These are phyloP conservation scores for Spiromastix sp. DNA, from an alignment of 2,329 filamentous ascomycete genomes.

Conservation along the genomic window DNA sequence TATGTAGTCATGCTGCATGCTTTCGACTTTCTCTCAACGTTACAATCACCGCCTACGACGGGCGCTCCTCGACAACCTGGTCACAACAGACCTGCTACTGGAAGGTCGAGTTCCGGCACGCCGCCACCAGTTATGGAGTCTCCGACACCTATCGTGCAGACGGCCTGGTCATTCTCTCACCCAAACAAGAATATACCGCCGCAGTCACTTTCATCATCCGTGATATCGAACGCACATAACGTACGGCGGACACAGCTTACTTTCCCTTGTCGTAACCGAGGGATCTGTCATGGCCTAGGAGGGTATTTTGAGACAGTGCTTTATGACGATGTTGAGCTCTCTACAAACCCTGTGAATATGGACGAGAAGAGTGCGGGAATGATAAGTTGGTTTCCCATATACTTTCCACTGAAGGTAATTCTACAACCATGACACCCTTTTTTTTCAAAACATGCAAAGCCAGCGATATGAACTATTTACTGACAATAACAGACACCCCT, in stretches of 20 bases:
- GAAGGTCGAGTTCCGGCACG: slow-evolving; percentile 19
- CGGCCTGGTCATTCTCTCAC: slow-evolving; percentile 36
- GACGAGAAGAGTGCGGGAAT: slow-evolving; percentile 90
- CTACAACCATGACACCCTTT: neutral
- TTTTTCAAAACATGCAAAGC: neutral
- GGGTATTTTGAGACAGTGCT: slow-evolving; percentile 97
- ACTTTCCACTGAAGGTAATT: slow-evolving; percentile 85
- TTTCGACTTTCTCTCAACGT: slow-evolving; percentile 70
- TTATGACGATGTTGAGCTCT: slow-evolving; percentile 76
- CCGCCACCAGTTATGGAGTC: slow-evolving; percentile 22
- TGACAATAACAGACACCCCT: slow-evolving; percentile 59
- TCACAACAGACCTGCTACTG: slow-evolving; percentile 2
- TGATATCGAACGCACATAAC: slow-evolving; percentile 83
- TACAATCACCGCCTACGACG: slow-evolving; percentile 5
- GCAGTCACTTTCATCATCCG: slow-evolving; percentile 21
- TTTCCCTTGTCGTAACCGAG: slow-evolving; percentile 68
- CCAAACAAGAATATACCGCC: slow-evolving; percentile 29
- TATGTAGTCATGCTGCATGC: slow-evolving; percentile 92
- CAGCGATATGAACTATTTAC: slow-evolving; percentile 13
- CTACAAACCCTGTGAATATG: slow-evolving; percentile 85
- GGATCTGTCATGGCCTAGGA: slow-evolving; percentile 79
- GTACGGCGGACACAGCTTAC: slow-evolving; percentile 65
- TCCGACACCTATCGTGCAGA: slow-evolving; percentile 28
- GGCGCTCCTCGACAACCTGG: neutral
- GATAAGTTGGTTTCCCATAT: slow-evolving; percentile 99